phyloP scores from a whole-genome alignment of 2,329 filamentous ascomycete genomes.

The Cordyceps javanica region DNA sequence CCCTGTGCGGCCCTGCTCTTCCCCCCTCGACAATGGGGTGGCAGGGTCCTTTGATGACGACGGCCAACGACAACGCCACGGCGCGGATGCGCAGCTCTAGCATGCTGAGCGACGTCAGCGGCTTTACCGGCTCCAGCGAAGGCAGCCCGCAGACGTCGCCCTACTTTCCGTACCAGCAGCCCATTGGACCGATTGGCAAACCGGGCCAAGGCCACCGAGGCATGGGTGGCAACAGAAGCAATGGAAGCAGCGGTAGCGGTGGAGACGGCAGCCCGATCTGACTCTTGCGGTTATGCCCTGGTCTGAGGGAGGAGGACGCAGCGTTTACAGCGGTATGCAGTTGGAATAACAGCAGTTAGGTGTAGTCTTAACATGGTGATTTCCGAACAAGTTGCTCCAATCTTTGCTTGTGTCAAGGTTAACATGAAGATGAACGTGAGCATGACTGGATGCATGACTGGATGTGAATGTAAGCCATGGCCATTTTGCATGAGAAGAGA shows the following conservation, averaged over 20 bases:
- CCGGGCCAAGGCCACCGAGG: background rate
- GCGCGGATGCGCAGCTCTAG: slow-evolving; percentile 55
- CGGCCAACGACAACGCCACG: slow-evolving; percentile 19
- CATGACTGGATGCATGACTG: too few relatives aligned
- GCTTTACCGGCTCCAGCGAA: slow-evolving; percentile 57
- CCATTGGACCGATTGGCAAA: background rate
- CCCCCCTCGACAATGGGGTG: background rate
- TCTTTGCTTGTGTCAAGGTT: too few relatives aligned
- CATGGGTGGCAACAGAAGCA: slow-evolving; percentile 20
- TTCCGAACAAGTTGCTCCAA: too few relatives aligned
- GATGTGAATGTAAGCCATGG: background rate
- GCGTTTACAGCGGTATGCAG: background rate
- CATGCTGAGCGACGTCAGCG: slow-evolving; percentile 62
- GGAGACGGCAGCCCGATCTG: slow-evolving; percentile 46
- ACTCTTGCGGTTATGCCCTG: slow-evolving; percentile 15
- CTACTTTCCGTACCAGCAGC: background rate
- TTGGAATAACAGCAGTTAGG: slow-evolving; percentile 12
- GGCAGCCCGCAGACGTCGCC: slow-evolving; percentile 32
- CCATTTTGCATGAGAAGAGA: too few relatives aligned
- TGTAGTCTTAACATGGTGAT: background rate
- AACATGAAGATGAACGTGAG: too few relatives aligned
- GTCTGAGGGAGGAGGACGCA: background rate
- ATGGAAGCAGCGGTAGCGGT: slow-evolving; percentile 41
- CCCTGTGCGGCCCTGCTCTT: slow-evolving; percentile 22
- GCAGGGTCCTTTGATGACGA: background rate